These are phyloP conservation scores for Thraustochytrium sp. DNA, from an alignment of 352 stramenopile genomes.

Conservation along the genomic window DNA sequence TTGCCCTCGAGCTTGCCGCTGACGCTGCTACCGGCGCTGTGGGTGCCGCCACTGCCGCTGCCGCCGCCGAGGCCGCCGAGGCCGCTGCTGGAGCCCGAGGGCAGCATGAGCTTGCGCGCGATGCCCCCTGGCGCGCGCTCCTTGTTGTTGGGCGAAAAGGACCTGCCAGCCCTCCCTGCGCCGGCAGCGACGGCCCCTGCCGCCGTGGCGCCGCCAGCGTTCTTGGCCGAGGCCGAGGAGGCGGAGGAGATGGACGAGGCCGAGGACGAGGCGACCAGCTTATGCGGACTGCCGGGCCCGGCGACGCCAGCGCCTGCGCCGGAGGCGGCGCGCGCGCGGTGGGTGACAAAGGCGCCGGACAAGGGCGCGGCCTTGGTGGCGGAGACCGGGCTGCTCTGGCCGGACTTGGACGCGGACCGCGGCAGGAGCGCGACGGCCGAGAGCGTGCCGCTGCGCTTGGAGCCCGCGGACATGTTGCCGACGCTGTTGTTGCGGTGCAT, in stretches of 20 bases:
- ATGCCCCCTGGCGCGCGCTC: neutral
- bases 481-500: conserved; percentile 5
- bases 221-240: too few species aligned
- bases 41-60: too few species aligned
- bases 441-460: neutral
- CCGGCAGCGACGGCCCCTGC: neutral
- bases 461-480: neutral
- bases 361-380: neutral
- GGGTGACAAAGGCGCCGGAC: neutral
- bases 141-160: neutral
- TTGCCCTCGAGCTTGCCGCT: too few species aligned
- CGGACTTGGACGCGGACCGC: neutral
- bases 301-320: too few species aligned
- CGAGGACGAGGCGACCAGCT: neutral
- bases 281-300: neutral
- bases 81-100: neutral
- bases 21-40: too few species aligned
- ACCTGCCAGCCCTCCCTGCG: neutral
- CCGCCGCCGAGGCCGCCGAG: neutral
- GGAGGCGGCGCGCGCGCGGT: neutral
- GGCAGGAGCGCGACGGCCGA: neutral
- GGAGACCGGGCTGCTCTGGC: neutral
- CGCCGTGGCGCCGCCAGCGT: too few species aligned
- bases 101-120: conserved; percentile 18
- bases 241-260: too few species aligned